Percentiles rank a stretch among this genome's conserved stretches.
These are phyloP conservation scores for Phanerodontia chrysosporium DNA, from an alignment of 768 basidiomycete genomes.

Conservation along the genomic window DNA sequence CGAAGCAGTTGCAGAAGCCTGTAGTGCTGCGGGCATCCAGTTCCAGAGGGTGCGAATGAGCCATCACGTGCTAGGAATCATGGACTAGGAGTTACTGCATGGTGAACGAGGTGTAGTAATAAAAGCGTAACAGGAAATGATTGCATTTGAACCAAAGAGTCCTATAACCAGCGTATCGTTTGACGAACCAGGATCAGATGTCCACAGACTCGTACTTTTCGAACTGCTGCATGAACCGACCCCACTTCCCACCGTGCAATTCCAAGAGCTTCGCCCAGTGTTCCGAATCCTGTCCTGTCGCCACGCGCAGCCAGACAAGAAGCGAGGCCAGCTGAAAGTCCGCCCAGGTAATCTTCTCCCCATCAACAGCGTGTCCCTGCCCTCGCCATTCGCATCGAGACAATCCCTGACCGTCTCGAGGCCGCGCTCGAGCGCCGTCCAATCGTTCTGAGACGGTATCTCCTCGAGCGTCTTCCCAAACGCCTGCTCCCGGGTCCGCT, in stretches of 20 bases:
- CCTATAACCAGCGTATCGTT: no score
- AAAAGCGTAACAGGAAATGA: no score
- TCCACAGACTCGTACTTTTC: conserved; percentile 26
- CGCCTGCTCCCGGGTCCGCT: conserved; percentile 28
- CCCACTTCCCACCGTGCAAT: conserved; percentile 41
- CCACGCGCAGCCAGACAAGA: conserved; percentile 29
- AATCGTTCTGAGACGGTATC: conserved; percentile 26
- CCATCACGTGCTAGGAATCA: neutral
- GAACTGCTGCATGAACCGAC: conserved; percentile 24
- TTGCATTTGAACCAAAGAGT: no score
- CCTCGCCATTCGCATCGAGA: conserved; percentile 24
- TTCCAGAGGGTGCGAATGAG: neutral
- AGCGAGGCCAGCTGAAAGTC: conserved; percentile 30
- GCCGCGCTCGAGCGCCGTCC: conserved; percentile 24
- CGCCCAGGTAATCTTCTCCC: conserved; percentile 30
- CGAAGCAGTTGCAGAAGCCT: neutral
- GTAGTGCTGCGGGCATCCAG: neutral
- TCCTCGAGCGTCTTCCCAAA: conserved; percentile 34
- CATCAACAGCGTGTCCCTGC: conserved; percentile 24
- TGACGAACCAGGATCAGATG: no score
- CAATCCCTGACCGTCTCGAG: conserved; percentile 24
- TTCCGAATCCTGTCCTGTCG: conserved; percentile 33
- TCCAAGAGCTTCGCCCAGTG: conserved; percentile 36
- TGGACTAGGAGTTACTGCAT: neutral
- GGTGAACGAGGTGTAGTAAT: no score